phyloP scores from a whole-genome alignment of 305 asterid genomes.

The Salvia sclarea region DNA sequence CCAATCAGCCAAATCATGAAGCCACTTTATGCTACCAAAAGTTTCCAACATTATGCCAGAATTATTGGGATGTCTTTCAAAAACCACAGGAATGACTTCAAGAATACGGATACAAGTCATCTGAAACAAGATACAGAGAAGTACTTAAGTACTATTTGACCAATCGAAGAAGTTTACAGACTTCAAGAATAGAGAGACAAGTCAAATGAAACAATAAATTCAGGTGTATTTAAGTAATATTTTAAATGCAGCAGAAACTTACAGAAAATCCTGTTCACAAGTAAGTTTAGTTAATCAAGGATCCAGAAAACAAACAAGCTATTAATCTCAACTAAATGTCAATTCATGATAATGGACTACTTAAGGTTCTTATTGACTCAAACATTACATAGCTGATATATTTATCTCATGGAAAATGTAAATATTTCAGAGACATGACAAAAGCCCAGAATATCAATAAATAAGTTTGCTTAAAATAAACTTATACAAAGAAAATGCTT shows the following conservation, averaged over 20 bases:
- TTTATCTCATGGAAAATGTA: slow-evolving; percentile 7
- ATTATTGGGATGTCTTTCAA: slow-evolving; percentile 53
- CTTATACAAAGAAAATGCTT: slow-evolving; percentile 13
- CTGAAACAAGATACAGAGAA: slow-evolving; percentile 51
- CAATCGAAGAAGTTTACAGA: slow-evolving; percentile 29
- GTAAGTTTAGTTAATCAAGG: slow-evolving; percentile 29
- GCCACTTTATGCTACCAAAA: slow-evolving; percentile 56
- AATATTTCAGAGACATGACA: neutral
- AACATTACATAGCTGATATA: slow-evolving; percentile 28
- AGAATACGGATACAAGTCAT: slow-evolving; percentile 90
- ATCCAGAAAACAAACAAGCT: slow-evolving; percentile 26
- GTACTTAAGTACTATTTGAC: slow-evolving; percentile 21
- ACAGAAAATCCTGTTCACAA: slow-evolving; percentile 29
- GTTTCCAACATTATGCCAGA: slow-evolving; percentile 42
- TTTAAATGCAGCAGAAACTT: slow-evolving; percentile 24
- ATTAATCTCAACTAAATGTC: slow-evolving; percentile 17
- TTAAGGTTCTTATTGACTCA: neutral
- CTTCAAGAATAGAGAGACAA: slow-evolving; percentile 77
- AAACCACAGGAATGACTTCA: slow-evolving; percentile 75
- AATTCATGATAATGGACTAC: slow-evolving; percentile 12
- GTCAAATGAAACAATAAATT: slow-evolving; percentile 65
- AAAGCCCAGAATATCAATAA: slow-evolving; percentile 12
- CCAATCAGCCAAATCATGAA: slow-evolving; percentile 88
- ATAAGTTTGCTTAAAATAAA: slow-evolving; percentile 23
- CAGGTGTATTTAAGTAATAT: slow-evolving; percentile 24